Conservation (phyloP, 2,329 filamentous ascomycete genomes). For the Neopestalotiopsis rosae region DNA sequence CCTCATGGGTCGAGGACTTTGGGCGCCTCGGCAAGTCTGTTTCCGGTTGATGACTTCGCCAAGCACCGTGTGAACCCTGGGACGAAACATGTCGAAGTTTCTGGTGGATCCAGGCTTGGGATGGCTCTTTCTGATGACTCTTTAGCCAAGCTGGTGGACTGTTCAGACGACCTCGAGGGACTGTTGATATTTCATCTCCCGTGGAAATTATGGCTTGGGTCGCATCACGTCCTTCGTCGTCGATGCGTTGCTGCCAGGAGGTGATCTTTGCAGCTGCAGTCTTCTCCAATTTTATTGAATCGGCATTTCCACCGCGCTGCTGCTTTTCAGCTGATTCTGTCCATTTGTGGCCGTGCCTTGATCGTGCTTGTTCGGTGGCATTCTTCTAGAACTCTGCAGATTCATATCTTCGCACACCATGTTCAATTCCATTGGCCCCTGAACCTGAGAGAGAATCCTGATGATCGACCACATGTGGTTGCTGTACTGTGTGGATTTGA, state of each 20-base stretch:
- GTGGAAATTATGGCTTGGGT: background rate
- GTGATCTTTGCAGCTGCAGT: background rate
- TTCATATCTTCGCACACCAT: constrained; percentile 2
- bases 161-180: constrained; percentile 27
- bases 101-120: constrained; percentile 22
- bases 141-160: constrained; percentile 37
- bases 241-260: constrained; percentile 2
- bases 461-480: background rate
- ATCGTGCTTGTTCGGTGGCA: constrained; percentile 4
- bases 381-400: constrained; percentile 13
- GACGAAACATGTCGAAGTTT: constrained; percentile 29
- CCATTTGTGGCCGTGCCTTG: background rate
- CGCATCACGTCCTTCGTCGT: constrained; percentile 8
- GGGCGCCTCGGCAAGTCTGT: constrained; percentile 13
- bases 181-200: constrained; percentile 9
- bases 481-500: background rate
- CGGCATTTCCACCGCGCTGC: background rate
- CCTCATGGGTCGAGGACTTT: constrained; percentile 3
- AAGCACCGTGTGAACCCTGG: constrained; percentile 21
- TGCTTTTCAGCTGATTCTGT: background rate
- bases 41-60: constrained; percentile 10
- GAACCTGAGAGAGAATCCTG: background rate
- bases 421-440: background rate
- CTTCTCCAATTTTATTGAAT: background rate
- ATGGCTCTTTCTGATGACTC: constrained; percentile 30